Base-by-base conservation (phyloP, 306 rosid genomes). In the Casuarina glauca region DNA sequence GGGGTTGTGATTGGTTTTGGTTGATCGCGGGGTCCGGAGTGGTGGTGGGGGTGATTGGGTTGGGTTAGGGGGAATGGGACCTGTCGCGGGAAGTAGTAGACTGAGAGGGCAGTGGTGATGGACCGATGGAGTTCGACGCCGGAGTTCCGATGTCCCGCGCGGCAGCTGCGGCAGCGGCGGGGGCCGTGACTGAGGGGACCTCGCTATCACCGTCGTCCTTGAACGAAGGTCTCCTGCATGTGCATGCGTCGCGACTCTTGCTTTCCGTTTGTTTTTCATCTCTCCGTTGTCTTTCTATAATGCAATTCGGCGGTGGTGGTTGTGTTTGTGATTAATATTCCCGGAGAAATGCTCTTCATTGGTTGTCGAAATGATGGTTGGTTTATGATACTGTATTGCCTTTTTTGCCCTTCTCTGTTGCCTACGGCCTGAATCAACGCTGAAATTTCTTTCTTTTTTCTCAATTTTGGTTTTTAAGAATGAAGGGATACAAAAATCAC, bases 121-220 rank as follows among this genome's bases (percentile, higher is more conserved):
- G 76, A 82, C 76, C 41, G 63, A 91, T 93, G 98, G 98, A 91
- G 80, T 91, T 87, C 89, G 93, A 93, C 82, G 90, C 90, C 76
- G 89, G 89, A 86, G 89, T 93, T 81, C 85, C 96, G 76, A 86
- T 85, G 75, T 83, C 91, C 79, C 89, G 82, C 5, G 80, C 85
- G 78, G 74, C 89, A 43, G 68, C 68, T 5, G 43, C 69, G 5
- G 69, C 50, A 4, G 71, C 49, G 4, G 71, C 49, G 15, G 50
- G 1, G 72, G 69, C 88, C 46, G 88, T 92, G 81, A 85, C 82
- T 84, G 94, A 93, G 80, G 85, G 82, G 39, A 78, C 78, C 74
- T 74, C 88, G 15, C 82, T 82, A 51, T 74, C 88, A 57, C 87
- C 90, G 9, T 84, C 88, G 49, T 82, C 88, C 60, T 81, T 85